Base-by-base conservation (phyloP, 2,329 filamentous ascomycete species). In the Aspergillus novoparasiticus region DNA sequence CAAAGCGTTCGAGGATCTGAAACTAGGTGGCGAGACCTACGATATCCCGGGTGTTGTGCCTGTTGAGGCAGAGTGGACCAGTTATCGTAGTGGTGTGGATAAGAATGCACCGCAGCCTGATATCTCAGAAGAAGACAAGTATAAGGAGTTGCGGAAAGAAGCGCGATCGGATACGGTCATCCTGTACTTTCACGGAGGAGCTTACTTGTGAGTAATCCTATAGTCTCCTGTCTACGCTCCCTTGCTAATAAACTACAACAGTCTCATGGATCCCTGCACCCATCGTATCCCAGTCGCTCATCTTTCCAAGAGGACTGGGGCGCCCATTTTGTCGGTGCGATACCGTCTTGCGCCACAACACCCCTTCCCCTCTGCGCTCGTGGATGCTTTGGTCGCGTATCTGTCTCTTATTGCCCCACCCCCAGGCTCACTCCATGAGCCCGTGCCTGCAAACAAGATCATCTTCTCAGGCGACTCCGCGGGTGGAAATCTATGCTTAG, bases 311-410 rank as follows among this genome's bases (percentile, higher is more conserved):
- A 63, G 71, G 12, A 79, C 77, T 9, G 75, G 78, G 19, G 78
- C 79, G 14, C 76, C 77, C 6, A 75, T 74, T 28, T 72, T 82
- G 36, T 82, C 79, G 12, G 78, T 84, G 28, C 75, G 80, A 55
- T 83, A 83, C 66, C 77, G 82, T 57, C 75, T 83, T 8, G 81
- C 81, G 3, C 82, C 82, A 19, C 80, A 83, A 57, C 72, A 81
- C 48, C 79, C 82, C 11, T 84, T 83, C 65, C 82, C 81, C 19
- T 75, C 80, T 5, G 79, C 79, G 3, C 68, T 84, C 6, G 73
- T 83, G 46, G 82, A 84, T 67, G 76, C 78, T 30, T 69, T 84
- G n/a, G 72, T 79, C 16, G 77, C 79, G n/a, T 84, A 83, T 63
- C 73, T 84, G 3, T 80, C 78, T 32, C 76, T 84, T 32, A 72